phyloP scores from a whole-genome alignment of 352 stramenopile genomes.

The Globisporangium uncinulatum region DNA sequence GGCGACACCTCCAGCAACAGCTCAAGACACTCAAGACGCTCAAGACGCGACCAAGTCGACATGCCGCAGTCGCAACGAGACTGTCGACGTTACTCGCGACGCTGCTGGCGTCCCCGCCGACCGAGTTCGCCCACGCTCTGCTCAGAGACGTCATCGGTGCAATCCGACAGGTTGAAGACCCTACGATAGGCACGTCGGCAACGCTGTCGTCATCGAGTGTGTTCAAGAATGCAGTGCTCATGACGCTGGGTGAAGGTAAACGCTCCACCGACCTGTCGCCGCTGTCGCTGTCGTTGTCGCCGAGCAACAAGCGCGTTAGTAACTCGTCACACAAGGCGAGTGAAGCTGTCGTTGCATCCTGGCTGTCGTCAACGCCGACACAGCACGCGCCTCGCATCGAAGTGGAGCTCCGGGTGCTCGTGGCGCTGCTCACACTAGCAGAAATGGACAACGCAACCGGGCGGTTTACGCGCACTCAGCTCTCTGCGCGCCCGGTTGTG shows the following conservation, averaged over 20 bases:
- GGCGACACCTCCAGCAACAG: neutral
- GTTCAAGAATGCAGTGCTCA: conserved; percentile 13
- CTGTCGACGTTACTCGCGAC: conserved; percentile 3
- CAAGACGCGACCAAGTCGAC: neutral
- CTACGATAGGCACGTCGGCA: neutral
- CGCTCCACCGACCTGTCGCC: conserved; percentile 2
- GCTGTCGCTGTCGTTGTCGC: neutral
- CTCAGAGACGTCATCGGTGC: conserved; percentile 5
- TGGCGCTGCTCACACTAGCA: conserved; percentile 20
- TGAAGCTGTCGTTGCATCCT: neutral
- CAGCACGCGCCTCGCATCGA: conserved; percentile 3
- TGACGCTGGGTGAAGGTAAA: conserved; percentile 6
- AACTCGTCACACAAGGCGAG: neutral
- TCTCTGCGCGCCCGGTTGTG: conserved; percentile 28
- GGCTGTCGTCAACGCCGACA: neutral
- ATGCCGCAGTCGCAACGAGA: neutral
- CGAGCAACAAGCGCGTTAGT: neutral
- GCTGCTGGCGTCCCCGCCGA: conserved; percentile 6
- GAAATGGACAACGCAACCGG: conserved; percentile 18
- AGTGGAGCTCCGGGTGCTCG: conserved; percentile 13
- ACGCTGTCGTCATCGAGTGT: neutral
- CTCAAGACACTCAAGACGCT: neutral
- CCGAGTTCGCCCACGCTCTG: conserved; percentile 4
- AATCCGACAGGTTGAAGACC: neutral
- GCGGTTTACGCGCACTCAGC: conserved; percentile 33